Evolutionary conservation across 225 moss, liverwort and hornwort species (phyloP).

Genomic region (Neckera pumila): DNA sequence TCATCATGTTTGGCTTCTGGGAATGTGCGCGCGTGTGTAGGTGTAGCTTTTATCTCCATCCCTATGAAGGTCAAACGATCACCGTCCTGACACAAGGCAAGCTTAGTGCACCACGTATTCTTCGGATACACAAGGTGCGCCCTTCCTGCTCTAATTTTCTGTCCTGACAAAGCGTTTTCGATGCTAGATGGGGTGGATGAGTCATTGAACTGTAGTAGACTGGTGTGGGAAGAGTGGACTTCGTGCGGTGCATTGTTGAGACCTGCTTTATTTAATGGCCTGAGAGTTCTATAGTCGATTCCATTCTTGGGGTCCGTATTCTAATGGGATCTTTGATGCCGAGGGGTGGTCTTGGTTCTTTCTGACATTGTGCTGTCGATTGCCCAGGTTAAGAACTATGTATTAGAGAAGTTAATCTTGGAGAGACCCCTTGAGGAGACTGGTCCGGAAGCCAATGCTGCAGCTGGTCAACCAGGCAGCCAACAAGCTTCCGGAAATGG

Average conservation of each 20-base stretch:
- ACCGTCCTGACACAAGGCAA: slow-evolving; percentile 86
- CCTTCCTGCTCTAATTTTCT: not conserved
- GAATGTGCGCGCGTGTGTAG: slow-evolving; percentile 3
- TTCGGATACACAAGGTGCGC: slow-evolving; percentile 92
- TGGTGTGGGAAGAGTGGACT: not conserved
- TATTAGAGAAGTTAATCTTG: slow-evolving; percentile 77
- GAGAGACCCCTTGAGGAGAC: slow-evolving; percentile 73
- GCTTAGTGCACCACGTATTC: slow-evolving; percentile 84
- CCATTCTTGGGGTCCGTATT: not conserved
- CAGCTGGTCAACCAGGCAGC: slow-evolving; percentile 34
- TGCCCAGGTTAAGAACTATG: slow-evolving; percentile 85
- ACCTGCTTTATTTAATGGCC: not conserved
- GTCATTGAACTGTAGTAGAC: not conserved
- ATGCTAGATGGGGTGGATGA: not conserved
- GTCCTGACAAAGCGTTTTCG: not conserved
- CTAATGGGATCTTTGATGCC: not conserved
- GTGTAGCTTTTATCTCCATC: slow-evolving; percentile 88
- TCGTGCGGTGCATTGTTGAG: not conserved
- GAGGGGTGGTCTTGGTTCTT: not conserved
- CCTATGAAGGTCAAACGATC: slow-evolving; percentile 69
- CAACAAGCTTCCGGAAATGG: slow-evolving; percentile 54
- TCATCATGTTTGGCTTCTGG: not conserved
- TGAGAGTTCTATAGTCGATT: not conserved
- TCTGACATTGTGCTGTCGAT: not conserved
- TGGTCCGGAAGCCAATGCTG: slow-evolving; percentile 43